phyloP scores from a whole-genome alignment of 306 rosid genomes.

The Malus sylvestris region DNA sequence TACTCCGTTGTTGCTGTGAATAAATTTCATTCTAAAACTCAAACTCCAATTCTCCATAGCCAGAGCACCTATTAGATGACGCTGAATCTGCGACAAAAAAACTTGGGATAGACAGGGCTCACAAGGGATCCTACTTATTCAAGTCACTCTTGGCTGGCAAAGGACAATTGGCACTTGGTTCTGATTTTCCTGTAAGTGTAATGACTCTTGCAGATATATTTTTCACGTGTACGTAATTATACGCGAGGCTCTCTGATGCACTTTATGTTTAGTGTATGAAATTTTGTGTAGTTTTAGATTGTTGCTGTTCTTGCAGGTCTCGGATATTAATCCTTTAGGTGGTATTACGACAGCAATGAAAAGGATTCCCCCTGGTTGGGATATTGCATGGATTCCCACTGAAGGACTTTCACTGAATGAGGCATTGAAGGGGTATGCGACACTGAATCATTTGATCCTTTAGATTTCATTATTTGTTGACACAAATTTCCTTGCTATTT shows the following conservation, averaged over 20 bases:
- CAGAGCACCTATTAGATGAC: conserved; percentile 69
- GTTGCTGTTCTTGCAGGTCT: conserved; percentile 42
- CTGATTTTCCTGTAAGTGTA: conserved; percentile 81
- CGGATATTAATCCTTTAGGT: conserved; percentile 60
- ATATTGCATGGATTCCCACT: conserved; percentile 67
- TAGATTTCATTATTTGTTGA: background rate
- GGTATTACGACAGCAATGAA: conserved; percentile 56
- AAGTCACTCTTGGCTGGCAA: conserved; percentile 48
- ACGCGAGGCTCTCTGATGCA: background rate
- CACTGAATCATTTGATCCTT: background rate
- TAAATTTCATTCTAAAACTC: background rate
- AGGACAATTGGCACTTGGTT: conserved; percentile 62
- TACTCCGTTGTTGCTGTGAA: background rate
- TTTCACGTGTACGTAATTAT: background rate
- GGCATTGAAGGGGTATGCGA: conserved; percentile 64
- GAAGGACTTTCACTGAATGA: conserved; percentile 58
- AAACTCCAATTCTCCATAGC: conserved; percentile 41
- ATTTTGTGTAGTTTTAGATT: background rate
- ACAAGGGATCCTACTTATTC: conserved; percentile 60
- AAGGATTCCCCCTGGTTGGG: conserved; percentile 55
- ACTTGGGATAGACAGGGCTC: conserved; percentile 82
- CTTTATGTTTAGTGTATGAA: background rate
- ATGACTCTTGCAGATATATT: background rate
- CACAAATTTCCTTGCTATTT: background rate
- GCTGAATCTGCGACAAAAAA: conserved; percentile 48